Conservation (phyloP, 1,284 basidiomycete genomes). For the Cryptococcus sp. region DNA sequence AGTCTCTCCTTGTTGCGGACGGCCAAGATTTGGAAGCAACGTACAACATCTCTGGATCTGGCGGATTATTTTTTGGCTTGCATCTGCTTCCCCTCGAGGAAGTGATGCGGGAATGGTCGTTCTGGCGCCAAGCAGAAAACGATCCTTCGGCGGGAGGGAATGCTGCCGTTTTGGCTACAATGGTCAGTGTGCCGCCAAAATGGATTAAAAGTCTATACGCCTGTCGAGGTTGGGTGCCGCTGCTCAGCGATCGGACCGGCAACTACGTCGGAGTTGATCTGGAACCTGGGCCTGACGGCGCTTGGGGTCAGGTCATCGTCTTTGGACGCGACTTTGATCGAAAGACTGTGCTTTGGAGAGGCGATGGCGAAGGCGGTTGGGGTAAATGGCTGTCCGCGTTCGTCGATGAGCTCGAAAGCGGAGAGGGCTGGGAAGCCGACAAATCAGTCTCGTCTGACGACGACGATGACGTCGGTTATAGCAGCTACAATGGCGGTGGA, state of each 20-base stretch:
- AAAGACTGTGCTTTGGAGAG: slow-evolving; percentile 90
- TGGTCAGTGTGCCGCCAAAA: slow-evolving; percentile 87
- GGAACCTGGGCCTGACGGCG: slow-evolving; percentile 74
- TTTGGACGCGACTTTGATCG: slow-evolving; percentile 98
- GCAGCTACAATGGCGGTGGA: slow-evolving; percentile 77
- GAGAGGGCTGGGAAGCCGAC: slow-evolving; percentile 81
- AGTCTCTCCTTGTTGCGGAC: slow-evolving; percentile 78
- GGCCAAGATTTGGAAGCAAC: slow-evolving; percentile 87
- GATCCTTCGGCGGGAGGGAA: slow-evolving; percentile 75
- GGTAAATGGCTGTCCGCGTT: slow-evolving; percentile 91
- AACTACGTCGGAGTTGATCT: slow-evolving; percentile 98
- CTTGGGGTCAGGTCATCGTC: slow-evolving; percentile 89
- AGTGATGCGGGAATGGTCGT: slow-evolving; percentile 87
- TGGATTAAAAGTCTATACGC: slow-evolving; percentile 92
- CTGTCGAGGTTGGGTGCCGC: slow-evolving; percentile 92
- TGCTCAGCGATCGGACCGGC: slow-evolving; percentile 87
- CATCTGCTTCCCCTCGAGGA: slow-evolving; percentile 82
- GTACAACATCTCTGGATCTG: slow-evolving; percentile 58
- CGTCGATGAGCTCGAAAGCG: slow-evolving; percentile 87
- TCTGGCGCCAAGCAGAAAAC: slow-evolving; percentile 87
- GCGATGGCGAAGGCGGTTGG: slow-evolving; percentile 90
- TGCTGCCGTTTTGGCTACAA: slow-evolving; percentile 66
- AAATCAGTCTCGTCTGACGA: slow-evolving; percentile 51
- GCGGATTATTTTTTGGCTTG: slow-evolving; percentile 81
- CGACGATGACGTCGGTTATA: slow-evolving; percentile 77